Base-by-base conservation (phyloP, 495 filamentous ascomycete species). In the Bathelium albidoporum region DNA sequence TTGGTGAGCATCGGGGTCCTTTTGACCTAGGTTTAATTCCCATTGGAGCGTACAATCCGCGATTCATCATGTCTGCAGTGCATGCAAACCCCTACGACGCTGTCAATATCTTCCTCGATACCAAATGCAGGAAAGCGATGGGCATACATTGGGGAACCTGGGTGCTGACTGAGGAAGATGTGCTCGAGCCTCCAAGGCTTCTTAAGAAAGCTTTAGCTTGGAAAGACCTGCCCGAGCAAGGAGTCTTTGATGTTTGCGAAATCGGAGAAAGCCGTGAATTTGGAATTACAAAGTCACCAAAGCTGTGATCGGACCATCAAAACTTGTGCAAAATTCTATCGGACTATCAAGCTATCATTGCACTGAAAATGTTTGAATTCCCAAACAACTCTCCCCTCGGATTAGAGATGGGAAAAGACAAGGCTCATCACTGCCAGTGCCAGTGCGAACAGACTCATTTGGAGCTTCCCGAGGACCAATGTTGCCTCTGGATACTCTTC, bases 1-100 rank as follows among this genome's bases (percentile, higher is more conserved):
- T 97, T 59, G 94, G 94, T 60, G 77, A 88, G 44, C 82, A 83
- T 60, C 82, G 90, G 18, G 94, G 94, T 1, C 88, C 88, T 3
- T 96, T 98, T 70, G 91, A 98, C 74, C 83, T 98, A 28, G 94
- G 94, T 1, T 69, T 98, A 67, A 95, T 98, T 62, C 94, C 94
- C 28, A 96, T 98, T 65, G 94, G 93, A 29, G 94, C 94, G 24
- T 98, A 98, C 71, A 75, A 81, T 65, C 94, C 94, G 10, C 82
- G 93, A 53, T 84, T 34, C 26, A 70, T 76, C 62, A 74, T 77
- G 71, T 72, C 69, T 45, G 75, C 85, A 43, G 86, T 95, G 80
- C 94, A 98, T 73, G 89, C 89, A 9, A 88, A 95, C 74, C 94
- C 94, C 1, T 87, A 83, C 63, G 94, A 98, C 72, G 81, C 85